Evolutionary conservation across 75 land plant species (phyloP), one percentile per base, ranked within the genome.

Genomic region (Pinus tabuliformis): DNA sequence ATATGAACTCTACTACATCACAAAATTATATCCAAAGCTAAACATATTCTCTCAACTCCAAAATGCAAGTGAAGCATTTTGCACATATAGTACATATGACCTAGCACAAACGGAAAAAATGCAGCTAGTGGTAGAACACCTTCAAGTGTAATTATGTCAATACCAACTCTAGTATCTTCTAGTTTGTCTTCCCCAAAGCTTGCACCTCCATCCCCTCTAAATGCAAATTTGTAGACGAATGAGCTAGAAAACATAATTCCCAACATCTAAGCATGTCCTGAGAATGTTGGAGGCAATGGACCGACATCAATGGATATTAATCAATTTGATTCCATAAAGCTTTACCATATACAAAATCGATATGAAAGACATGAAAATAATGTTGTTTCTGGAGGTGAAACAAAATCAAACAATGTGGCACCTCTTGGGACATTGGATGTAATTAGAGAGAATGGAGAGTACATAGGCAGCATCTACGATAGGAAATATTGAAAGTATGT

Each of bases 11-110:
- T 97, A 97, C 68, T 88, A 96, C 30, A 97, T 97, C 37, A 97
- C 99, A 24, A 95, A 97, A 72, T 81, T 97, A 58, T 95, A 97
- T 82, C 99, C 99, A 0, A 89, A 92, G 90, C 98, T 94, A 30
- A 75, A 97, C 79, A 97, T 97, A 73, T 97, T 95, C 81, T 76
- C 98, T 72, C 99, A 97, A 81, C 92, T 97, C 33, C 99, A 97
- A 79, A 97, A 97, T 90, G 99, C 99, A 61, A 97, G 99, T 82
- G 98, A 95, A 77, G 99, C 99, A 52, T 97, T 97, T 72, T 83
- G 98, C 37, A 95, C 95, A 36, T 97, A 97, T 71, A 97, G 95
- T 56, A 83, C 92, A 64, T 94, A 97, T 80, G 99, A 98, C 45
- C 83, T 97, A 62, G 91, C 98, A 7, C 95, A 97, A 90, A 98